Evolutionary conservation across 2,329 filamentous ascomycete species (phyloP).

Genomic region (Mollisiaceae sp.): DNA sequence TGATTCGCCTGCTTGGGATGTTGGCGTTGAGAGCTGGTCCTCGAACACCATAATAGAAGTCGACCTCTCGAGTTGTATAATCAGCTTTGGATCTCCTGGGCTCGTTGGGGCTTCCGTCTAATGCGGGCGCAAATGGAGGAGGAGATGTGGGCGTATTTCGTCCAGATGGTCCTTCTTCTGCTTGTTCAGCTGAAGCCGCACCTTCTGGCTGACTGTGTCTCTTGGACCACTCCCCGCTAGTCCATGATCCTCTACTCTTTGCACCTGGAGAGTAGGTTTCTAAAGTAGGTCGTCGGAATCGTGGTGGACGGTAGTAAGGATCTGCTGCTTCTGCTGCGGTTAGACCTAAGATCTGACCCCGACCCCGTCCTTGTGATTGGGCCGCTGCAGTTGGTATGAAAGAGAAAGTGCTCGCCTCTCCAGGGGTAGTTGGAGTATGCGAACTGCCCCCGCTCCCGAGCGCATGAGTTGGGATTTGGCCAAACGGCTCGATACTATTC

Average conservation of each 20-base stretch:
- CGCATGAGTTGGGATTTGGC: slow-evolving; percentile 47
- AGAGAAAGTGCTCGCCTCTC: slow-evolving; percentile 74
- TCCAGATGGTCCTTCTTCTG: slow-evolving; percentile 48
- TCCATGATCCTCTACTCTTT: slow-evolving; percentile 51
- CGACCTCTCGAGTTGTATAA: slow-evolving; percentile 91
- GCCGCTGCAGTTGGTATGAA: slow-evolving; percentile 59
- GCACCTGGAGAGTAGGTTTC: slow-evolving; percentile 49
- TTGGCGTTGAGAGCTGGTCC: slow-evolving; percentile 86
- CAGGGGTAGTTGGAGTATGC: slow-evolving; percentile 74
- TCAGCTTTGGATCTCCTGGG: slow-evolving; percentile 62
- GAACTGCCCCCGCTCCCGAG: slow-evolving; percentile 62
- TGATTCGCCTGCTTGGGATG: slow-evolving; percentile 79
- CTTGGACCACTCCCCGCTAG: slow-evolving; percentile 52
- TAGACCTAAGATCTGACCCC: slow-evolving; percentile 51
- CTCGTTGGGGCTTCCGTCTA: slow-evolving; percentile 36
- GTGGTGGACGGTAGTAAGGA: slow-evolving; percentile 87
- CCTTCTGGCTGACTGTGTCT: slow-evolving; percentile 42
- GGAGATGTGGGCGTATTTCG: slow-evolving; percentile 54
- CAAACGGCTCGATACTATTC: slow-evolving; percentile 51
- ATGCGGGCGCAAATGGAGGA: slow-evolving; percentile 40
- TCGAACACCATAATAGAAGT: slow-evolving; percentile 94
- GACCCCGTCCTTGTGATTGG: slow-evolving; percentile 33
- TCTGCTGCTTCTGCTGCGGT: slow-evolving; percentile 63
- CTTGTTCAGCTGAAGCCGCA: slow-evolving; percentile 46
- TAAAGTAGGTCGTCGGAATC: slow-evolving; percentile 70